A percentile compares a stretch with the other conserved stretches of the same genome.
These are phyloP conservation scores for Escallonia rubra DNA, from an alignment of 129 eudicot genomes.

Conservation along the genomic window DNA sequence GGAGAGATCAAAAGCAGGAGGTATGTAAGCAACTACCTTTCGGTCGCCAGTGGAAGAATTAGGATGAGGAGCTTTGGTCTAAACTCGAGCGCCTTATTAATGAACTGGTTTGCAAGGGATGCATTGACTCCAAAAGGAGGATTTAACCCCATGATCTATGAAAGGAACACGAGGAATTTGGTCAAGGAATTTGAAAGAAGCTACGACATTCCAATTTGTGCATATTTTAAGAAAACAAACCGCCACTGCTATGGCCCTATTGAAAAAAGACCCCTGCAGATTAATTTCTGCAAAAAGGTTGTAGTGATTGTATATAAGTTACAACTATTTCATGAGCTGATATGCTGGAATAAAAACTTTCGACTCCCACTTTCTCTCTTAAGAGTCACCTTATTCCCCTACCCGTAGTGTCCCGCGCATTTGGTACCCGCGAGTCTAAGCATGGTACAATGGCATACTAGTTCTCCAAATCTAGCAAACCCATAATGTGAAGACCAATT, in stretches of 20 bases:
- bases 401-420: too few relatives aligned
- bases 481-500: too few relatives aligned
- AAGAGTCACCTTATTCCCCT: too few relatives aligned
- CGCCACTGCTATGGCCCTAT: not conserved
- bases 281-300: too few relatives aligned
- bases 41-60: slow-evolving; percentile 68
- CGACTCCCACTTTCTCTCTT: too few relatives aligned
- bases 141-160: slow-evolving; percentile 86
- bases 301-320: too few relatives aligned
- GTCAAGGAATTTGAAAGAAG: not conserved
- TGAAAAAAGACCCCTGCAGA: too few relatives aligned
- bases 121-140: slow-evolving; percentile 83
- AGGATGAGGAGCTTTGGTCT: slow-evolving; percentile 83
- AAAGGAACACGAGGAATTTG: slow-evolving; percentile 1
- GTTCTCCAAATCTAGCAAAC: too few relatives aligned
- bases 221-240: not conserved
- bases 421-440: too few relatives aligned
- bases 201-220: not conserved
- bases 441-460: too few relatives aligned
- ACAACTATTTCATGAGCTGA: too few relatives aligned
- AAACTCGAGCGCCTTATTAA: slow-evolving; percentile 59
- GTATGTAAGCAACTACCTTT: slow-evolving; percentile 34
- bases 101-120: slow-evolving; percentile 68
- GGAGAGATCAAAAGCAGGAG: not conserved
- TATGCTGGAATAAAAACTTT: too few relatives aligned